These are phyloP conservation scores for Neurospora cerealis DNA, from an alignment of 495 filamentous ascomycete species.

Conservation along the genomic window DNA sequence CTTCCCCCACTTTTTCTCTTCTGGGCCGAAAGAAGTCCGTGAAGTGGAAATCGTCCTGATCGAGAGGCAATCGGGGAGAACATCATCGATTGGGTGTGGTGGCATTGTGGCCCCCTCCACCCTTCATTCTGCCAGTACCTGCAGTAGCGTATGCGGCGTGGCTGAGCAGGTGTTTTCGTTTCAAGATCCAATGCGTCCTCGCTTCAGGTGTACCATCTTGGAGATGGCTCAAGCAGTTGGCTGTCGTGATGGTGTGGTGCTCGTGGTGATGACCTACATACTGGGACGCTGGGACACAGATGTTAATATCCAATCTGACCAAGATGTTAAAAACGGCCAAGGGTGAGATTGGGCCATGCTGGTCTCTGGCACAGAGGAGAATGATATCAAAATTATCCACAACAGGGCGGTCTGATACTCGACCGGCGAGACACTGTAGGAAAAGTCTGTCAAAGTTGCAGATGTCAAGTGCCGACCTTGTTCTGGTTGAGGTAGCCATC, in stretches of 20 bases:
- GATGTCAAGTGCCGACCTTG: neutral
- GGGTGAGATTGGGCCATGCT: neutral
- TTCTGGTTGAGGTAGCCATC: neutral
- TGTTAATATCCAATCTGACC: neutral
- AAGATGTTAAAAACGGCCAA: neutral
- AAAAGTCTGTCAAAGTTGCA: neutral
- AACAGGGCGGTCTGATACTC: neutral
- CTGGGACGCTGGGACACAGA: neutral
- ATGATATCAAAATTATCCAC: neutral
- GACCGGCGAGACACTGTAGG: neutral
- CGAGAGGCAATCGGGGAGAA: neutral
- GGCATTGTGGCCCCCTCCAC: constrained; percentile 1
- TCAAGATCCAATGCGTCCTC: constrained; percentile 5
- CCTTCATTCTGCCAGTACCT: constrained; percentile 1
- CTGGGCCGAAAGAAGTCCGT: neutral
- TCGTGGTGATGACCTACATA: neutral
- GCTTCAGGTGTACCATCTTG: neutral
- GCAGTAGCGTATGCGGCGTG: constrained; percentile 12
- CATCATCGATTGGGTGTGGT: constrained; percentile 5
- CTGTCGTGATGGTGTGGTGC: neutral
- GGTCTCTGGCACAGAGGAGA: neutral
- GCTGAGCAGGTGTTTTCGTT: constrained; percentile 7
- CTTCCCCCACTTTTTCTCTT: neutral
- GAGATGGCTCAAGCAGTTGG: neutral
- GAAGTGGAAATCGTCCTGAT: neutral